Conservation (phyloP, 257 asterid species). For the Solanum clarkiae region DNA sequence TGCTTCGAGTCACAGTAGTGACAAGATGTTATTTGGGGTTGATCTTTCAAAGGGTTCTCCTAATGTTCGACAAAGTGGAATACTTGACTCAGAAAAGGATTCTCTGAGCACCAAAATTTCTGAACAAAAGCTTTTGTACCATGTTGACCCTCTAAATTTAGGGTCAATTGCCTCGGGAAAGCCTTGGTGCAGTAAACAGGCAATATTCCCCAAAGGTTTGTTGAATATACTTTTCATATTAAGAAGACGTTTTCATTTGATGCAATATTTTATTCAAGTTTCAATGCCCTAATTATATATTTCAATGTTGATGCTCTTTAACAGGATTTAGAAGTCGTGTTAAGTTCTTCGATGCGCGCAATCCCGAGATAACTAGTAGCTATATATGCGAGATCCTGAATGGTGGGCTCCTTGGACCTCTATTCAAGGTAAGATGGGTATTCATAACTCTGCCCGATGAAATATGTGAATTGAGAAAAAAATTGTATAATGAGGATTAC, state of each 20-base stretch:
- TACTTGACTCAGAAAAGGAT: conserved; percentile 10
- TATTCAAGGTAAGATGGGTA: conserved; percentile 49
- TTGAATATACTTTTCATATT: neutral
- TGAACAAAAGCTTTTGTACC: conserved; percentile 6
- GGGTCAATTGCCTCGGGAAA: conserved; percentile 45
- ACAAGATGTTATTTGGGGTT: conserved; percentile 25
- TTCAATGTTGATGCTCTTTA: neutral
- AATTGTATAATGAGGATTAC: neutral
- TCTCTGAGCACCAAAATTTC: conserved; percentile 5
- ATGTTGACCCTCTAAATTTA: conserved; percentile 25
- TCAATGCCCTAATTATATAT: neutral
- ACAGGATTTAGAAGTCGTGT: conserved; percentile 62
- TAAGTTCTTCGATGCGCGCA: conserved; percentile 30
- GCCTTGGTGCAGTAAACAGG: conserved; percentile 54
- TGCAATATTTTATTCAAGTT: neutral
- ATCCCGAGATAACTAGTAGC: conserved; percentile 28
- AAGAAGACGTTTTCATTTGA: neutral
- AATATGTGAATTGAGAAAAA: neutral
- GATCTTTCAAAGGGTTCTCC: conserved; percentile 17
- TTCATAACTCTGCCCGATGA: neutral
- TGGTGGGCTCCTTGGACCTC: conserved; percentile 64
- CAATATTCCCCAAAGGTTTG: conserved; percentile 67
- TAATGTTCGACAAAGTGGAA: conserved; percentile 4
- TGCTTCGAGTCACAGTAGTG: neutral
- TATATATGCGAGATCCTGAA: conserved; percentile 62